phyloP scores from a whole-genome alignment of 2,329 filamentous ascomycete genomes.

The Stemphylium vesicarium region DNA sequence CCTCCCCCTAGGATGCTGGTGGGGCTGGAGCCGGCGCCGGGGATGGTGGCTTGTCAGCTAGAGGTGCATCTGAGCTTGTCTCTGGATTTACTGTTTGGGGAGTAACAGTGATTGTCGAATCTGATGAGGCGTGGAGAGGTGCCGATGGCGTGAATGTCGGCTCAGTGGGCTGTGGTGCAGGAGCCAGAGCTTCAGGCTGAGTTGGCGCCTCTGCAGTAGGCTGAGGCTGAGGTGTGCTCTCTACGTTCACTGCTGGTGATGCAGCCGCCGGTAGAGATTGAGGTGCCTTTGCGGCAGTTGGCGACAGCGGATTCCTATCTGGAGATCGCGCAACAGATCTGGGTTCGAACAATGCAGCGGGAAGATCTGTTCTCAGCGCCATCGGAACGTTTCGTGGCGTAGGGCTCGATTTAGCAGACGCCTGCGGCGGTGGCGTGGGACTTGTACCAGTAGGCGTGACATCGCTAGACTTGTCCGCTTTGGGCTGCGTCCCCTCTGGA shows the following conservation, averaged over 20 bases:
- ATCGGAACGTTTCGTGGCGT: conserved; percentile 1
- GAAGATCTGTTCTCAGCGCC: conserved; percentile 11
- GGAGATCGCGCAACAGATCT: conserved; percentile 18
- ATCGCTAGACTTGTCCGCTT: conserved; percentile 26
- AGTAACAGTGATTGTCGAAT: conserved; percentile 14
- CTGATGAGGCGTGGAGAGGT: conserved; percentile 10
- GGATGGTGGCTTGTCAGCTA: not conserved
- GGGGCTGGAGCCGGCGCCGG: not conserved
- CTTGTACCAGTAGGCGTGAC: conserved; percentile 28
- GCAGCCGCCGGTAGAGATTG: not conserved
- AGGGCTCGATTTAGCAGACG: not conserved
- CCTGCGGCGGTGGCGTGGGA: conserved; percentile 3
- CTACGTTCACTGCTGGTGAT: not conserved
- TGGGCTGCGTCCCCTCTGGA: conserved; percentile 9
- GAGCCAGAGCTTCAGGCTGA: not conserved
- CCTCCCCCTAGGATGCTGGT: conserved; percentile 2
- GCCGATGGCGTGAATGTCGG: not conserved
- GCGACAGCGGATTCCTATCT: conserved; percentile 8
- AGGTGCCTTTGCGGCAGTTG: not conserved
- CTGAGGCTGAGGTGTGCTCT: not conserved
- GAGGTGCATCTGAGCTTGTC: not conserved
- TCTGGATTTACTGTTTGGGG: conserved; percentile 3
- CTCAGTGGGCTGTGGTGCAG: not conserved
- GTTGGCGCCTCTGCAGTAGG: not conserved
- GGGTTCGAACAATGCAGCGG: conserved; percentile 19